Conservation (phyloP, 257 asterid species). For the Salvia hispanica region DNA sequence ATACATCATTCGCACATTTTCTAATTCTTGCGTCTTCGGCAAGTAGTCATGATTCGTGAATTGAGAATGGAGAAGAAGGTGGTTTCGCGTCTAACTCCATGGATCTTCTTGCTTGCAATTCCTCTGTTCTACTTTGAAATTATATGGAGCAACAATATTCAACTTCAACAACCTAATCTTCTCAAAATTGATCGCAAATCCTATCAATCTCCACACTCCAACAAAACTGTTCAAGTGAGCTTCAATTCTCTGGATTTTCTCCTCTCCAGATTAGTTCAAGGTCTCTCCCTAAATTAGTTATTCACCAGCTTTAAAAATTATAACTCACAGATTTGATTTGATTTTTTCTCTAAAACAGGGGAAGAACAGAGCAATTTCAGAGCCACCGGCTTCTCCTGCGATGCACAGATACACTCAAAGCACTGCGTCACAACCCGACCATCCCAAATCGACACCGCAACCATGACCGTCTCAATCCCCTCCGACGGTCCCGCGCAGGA, state of each 20-base stretch:
- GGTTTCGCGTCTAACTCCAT: constrained; percentile 36
- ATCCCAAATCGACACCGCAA: constrained; percentile 46
- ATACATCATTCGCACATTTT: too few species aligned
- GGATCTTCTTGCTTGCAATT: constrained; percentile 39
- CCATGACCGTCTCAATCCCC: constrained; percentile 26
- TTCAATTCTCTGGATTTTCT: constrained; percentile 31
- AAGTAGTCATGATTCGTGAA: neutral
- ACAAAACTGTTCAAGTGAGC: neutral
- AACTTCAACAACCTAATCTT: too few species aligned
- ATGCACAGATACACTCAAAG: constrained; percentile 42
- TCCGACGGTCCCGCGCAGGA: constrained; percentile 35
- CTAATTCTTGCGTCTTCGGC: too few species aligned
- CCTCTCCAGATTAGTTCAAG: constrained; percentile 39
- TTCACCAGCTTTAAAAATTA: too few species aligned
- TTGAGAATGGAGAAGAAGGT: constrained; percentile 40
- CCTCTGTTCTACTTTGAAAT: constrained; percentile 27
- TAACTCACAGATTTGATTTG: too few species aligned
- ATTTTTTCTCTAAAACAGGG: constrained; percentile 31
- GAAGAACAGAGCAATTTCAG: constrained; percentile 38
- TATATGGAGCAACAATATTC: too few species aligned
- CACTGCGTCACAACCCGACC: constrained; percentile 48
- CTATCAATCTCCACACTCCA: constrained; percentile 13
- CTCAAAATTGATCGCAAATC: too few species aligned
- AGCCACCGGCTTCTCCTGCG: constrained; percentile 52
- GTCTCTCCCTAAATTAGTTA: constrained; percentile 19